Evolutionary conservation across 257 asterid genomes (phyloP).

Genomic region (Scutellaria minor): DNA sequence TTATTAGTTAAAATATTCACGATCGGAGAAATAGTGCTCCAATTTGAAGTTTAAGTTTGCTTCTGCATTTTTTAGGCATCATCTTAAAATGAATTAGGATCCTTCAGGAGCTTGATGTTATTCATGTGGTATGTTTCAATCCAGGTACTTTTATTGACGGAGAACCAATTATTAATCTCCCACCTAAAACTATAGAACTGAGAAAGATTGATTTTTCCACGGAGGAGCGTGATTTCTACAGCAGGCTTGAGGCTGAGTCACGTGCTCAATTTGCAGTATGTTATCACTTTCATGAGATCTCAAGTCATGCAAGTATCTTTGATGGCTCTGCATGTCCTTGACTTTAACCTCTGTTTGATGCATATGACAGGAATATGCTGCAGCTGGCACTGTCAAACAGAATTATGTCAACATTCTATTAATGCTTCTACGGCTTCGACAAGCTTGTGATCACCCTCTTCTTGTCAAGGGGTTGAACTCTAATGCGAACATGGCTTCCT

Average conservation of each 20-base stretch:
- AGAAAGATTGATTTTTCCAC: constrained; percentile 78
- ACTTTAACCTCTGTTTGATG: constrained; percentile 33
- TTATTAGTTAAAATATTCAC: background rate
- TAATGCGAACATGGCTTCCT: constrained; percentile 60
- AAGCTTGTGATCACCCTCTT: constrained; percentile 99
- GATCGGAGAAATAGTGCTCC: constrained; percentile 8
- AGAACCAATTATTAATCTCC: constrained; percentile 85
- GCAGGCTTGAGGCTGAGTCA: constrained; percentile 86
- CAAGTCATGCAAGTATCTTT: constrained; percentile 24
- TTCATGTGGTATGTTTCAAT: constrained; percentile 32
- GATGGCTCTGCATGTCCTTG: constrained; percentile 18
- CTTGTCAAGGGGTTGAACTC: constrained; percentile 77
- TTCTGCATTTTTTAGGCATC: constrained; percentile 9
- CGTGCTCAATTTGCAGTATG: constrained; percentile 98
- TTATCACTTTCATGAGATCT: constrained; percentile 33
- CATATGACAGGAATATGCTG: constrained; percentile 82
- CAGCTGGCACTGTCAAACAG: constrained; percentile 95
- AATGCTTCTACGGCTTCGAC: constrained; percentile 97
- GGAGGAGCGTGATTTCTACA: constrained; percentile 84
- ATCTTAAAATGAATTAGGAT: constrained; percentile 14
- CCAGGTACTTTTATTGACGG: constrained; percentile 85
- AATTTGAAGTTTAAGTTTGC: constrained; percentile 17
- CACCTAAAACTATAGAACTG: constrained; percentile 81
- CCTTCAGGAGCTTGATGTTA: constrained; percentile 34
- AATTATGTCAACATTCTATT: constrained; percentile 88